phyloP scores from a whole-genome alignment of 2,329 filamentous ascomycete genomes.

The Xylariaceae sp. region DNA sequence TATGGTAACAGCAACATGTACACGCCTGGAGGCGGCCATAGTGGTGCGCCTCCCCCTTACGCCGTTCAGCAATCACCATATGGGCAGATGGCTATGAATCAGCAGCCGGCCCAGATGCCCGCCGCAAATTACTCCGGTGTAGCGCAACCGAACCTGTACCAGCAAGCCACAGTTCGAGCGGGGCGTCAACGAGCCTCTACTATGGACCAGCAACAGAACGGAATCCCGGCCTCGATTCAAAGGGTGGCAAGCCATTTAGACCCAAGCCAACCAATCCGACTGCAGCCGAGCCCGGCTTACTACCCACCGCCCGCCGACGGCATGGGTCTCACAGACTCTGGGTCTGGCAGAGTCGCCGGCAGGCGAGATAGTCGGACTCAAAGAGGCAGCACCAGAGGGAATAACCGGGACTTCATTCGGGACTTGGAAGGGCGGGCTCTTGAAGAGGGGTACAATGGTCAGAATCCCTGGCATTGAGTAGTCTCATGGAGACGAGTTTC shows the following conservation, averaged over 20 bases:
- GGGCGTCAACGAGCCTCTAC: constrained; percentile 88
- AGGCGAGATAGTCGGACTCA: constrained; percentile 71
- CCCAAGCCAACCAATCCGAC: constrained; percentile 84
- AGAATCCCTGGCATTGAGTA: constrained; percentile 62
- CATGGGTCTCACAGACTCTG: constrained; percentile 58
- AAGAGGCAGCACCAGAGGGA: constrained; percentile 47
- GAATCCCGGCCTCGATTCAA: constrained; percentile 88
- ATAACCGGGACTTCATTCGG: constrained; percentile 84
- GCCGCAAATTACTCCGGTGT: constrained; percentile 56
- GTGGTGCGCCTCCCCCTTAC: constrained; percentile 71
- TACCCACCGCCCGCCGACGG: constrained; percentile 90
- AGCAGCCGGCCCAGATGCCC: constrained; percentile 60
- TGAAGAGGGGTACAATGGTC: constrained; percentile 73
- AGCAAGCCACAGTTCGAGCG: constrained; percentile 71
- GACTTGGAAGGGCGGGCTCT: constrained; percentile 91
- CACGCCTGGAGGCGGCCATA: constrained; percentile 49
- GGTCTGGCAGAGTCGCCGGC: constrained; percentile 51
- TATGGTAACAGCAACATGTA: constrained; percentile 85
- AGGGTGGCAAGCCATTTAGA: constrained; percentile 94
- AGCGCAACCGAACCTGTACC: constrained; percentile 56
- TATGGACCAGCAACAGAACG: constrained; percentile 90
- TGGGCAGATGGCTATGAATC: constrained; percentile 66
- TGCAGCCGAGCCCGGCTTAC: constrained; percentile 94
- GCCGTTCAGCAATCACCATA: constrained; percentile 66
- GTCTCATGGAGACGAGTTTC: constrained; percentile 7